Evolutionary conservation across 1,139 yeast genomes (phyloP).

Genomic region (Yarrowia galli): DNA sequence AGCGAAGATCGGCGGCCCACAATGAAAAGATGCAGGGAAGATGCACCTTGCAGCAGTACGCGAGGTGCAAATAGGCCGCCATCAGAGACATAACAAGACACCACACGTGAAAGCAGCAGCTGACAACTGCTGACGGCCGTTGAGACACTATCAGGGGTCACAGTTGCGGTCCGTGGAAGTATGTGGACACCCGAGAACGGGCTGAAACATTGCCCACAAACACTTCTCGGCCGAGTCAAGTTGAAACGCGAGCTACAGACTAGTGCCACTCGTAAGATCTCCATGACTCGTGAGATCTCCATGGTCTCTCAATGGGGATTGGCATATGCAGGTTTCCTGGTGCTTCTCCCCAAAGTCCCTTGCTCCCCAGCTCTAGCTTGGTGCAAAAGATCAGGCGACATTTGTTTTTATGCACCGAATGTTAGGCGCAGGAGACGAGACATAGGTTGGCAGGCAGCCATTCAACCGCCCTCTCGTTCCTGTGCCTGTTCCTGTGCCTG

Average conservation of each 20-base stretch:
- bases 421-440: background rate
- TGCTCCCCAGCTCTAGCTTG: too few species aligned
- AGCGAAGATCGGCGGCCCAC: constrained; percentile 1
- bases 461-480: background rate
- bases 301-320: background rate
- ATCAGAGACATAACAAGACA: background rate
- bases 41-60: background rate
- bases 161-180: background rate
- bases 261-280: constrained; percentile 8
- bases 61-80: background rate
- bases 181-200: too few species aligned
- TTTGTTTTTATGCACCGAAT: constrained; percentile 16
- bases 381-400: background rate
- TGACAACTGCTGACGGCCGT: background rate
- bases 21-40: constrained; percentile 18
- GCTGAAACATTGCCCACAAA: too few species aligned
- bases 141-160: background rate
- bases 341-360: background rate
- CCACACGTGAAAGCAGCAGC: constrained; percentile 13
- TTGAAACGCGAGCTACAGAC: too few species aligned
- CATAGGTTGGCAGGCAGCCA: too few species aligned
- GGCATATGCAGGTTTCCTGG: constrained; percentile 7
- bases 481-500: constrained; percentile 9
- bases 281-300: background rate
- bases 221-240: too few species aligned